Conservation (phyloP, 2,329 filamentous ascomycete species). For the Aspergillus sp. region DNA sequence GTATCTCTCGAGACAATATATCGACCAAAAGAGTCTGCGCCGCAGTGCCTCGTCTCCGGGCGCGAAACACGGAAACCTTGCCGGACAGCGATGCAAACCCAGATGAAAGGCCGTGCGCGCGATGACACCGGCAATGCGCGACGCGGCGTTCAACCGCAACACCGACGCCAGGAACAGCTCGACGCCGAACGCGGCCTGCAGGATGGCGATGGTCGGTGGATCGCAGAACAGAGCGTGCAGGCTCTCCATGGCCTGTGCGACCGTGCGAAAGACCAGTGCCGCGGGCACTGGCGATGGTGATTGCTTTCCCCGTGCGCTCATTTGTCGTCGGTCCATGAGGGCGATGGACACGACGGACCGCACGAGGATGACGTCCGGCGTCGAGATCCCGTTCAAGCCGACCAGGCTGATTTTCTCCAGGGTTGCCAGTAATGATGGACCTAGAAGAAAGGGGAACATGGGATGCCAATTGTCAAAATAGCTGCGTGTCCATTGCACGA, state of each 20-base stretch:
- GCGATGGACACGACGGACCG: conserved; percentile 56
- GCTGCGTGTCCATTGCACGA: conserved; percentile 51
- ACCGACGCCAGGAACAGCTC: conserved; percentile 58
- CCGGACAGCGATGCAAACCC: conserved; percentile 59
- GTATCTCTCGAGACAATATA: conserved; percentile 57
- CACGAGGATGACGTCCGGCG: conserved; percentile 45
- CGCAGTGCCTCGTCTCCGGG: conserved; percentile 49
- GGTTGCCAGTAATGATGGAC: conserved; percentile 49
- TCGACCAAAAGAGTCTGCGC: conserved; percentile 57
- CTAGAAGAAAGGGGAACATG: conserved; percentile 57
- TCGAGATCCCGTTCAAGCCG: conserved; percentile 30
- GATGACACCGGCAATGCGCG: conserved; percentile 55
- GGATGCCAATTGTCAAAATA: conserved; percentile 62
- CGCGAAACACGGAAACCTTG: conserved; percentile 53
- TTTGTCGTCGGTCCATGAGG: conserved; percentile 53
- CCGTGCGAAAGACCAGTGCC: conserved; percentile 48
- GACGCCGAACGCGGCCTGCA: conserved; percentile 55
- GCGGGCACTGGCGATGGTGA: conserved; percentile 37
- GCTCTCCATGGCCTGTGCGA: conserved; percentile 52
- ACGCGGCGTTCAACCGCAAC: conserved; percentile 58
- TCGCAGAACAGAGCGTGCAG: conserved; percentile 49
- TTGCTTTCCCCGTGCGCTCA: conserved; percentile 9
- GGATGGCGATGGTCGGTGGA: conserved; percentile 48
- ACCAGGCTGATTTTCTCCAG: conserved; percentile 46
- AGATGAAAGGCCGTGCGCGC: conserved; percentile 58